phyloP scores from a whole-genome alignment of 75 land plant genomes.

The Larix kaempferi region DNA sequence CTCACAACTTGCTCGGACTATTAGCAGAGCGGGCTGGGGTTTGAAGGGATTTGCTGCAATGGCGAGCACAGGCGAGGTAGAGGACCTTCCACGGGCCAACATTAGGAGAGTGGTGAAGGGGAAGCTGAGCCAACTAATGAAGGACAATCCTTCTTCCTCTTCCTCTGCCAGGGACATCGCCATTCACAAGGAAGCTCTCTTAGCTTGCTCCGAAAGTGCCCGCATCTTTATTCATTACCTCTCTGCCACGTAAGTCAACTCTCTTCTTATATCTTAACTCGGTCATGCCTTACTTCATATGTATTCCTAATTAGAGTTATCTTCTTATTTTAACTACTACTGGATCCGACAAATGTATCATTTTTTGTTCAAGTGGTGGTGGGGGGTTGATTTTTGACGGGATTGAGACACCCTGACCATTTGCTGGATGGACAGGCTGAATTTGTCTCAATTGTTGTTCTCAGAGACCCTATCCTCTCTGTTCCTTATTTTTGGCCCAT shows the following conservation, averaged over 20 bases:
- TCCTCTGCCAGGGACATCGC: slow-evolving; percentile 36
- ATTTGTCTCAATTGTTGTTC: too few species aligned
- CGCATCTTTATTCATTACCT: slow-evolving; percentile 94
- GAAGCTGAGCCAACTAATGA: slow-evolving; percentile 52
- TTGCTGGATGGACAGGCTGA: too few species aligned
- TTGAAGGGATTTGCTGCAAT: slow-evolving; percentile 14
- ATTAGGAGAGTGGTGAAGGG: slow-evolving; percentile 87
- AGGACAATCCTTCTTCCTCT: slow-evolving; percentile 10
- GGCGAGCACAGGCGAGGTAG: slow-evolving; percentile 24
- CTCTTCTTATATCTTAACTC: background rate
- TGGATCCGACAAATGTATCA: too few species aligned
- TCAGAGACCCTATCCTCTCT: too few species aligned
- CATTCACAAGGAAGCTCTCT: slow-evolving; percentile 72
- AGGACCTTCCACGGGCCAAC: slow-evolving; percentile 77
- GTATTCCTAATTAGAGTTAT: too few species aligned
- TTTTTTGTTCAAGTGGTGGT: too few species aligned
- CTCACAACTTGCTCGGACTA: too few species aligned
- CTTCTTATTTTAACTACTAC: too few species aligned
- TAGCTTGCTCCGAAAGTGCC: slow-evolving; percentile 81
- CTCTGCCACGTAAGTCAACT: slow-evolving; percentile 72
- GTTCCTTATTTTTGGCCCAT: too few species aligned
- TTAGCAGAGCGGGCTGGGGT: slow-evolving; percentile 1
- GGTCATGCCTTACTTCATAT: too few species aligned
- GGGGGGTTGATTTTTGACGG: too few species aligned
- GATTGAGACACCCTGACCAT: too few species aligned